Evolutionary conservation across 148 eudicot genomes (phyloP).

Genomic region (Rhododendron vialii): DNA sequence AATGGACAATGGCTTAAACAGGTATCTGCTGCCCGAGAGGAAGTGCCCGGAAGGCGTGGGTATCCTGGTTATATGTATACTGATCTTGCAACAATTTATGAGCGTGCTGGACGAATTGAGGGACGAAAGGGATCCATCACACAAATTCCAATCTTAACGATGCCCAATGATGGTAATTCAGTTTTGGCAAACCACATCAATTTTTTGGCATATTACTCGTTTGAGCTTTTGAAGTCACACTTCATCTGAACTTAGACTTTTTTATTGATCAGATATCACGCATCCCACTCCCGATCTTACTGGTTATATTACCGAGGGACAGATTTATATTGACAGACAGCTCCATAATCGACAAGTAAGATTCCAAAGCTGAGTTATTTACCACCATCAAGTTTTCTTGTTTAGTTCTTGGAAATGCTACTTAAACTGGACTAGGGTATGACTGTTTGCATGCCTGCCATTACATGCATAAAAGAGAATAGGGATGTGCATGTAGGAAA

Average conservation of each 20-base stretch:
- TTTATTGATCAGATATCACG: slow-evolving; percentile 72
- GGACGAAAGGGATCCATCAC: slow-evolving; percentile 96
- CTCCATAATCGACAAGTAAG: slow-evolving; percentile 91
- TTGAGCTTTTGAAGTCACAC: not conserved
- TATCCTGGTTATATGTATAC: slow-evolving; percentile 99
- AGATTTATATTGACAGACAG: slow-evolving; percentile 96
- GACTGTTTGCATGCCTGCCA: not conserved
- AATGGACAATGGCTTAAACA: slow-evolving; percentile 20
- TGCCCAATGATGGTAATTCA: slow-evolving; percentile 92
- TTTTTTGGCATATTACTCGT: not conserved
- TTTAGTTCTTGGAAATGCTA: not conserved
- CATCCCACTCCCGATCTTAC: slow-evolving; percentile 99
- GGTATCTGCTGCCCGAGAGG: slow-evolving; percentile 99
- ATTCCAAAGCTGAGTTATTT: not conserved
- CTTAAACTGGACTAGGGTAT: not conserved
- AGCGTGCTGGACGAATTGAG: slow-evolving; percentile 98
- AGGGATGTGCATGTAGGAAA: not conserved
- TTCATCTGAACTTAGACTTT: slow-evolving; percentile 9
- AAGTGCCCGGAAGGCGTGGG: slow-evolving; percentile 99
- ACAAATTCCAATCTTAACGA: slow-evolving; percentile 92
- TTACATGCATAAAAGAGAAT: not conserved
- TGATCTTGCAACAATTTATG: slow-evolving; percentile 97
- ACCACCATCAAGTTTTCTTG: not conserved
- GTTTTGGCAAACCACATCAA: not conserved
- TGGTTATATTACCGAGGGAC: slow-evolving; percentile 98